Base-by-base conservation (phyloP, 805 yeast species). In the Cyberlindnera lachancei region DNA sequence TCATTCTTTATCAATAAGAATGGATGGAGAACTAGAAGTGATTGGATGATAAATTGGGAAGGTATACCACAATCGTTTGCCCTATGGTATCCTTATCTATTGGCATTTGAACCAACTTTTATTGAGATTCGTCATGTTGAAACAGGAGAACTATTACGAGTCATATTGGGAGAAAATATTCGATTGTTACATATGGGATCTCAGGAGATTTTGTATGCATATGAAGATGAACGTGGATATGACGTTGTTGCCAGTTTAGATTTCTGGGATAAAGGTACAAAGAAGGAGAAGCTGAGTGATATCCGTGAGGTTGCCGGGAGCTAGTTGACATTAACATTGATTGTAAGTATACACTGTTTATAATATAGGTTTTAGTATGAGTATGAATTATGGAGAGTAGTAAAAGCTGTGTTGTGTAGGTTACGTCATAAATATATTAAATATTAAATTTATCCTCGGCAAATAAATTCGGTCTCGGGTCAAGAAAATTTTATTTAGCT, bases 21-120 rank as follows among this genome's bases (percentile, higher is more conserved):
- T 55, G 98, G 98, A 16, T 92, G 98, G 98, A 72, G 96, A 46
- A 80, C 94, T 14, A 75, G 88, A 41, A 85, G 92, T 27, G 90
- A 85, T 31, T 88, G 95, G 88, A 81, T 88, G 43, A 80, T 92
- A 32, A 78, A 82, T 52, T 92, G 98, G 98, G 97, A 92, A 60
- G 96, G 97, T 23, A 73, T 78, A 31, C 97, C 98, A 6, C 92
- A 82, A 50, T 76, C 79, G 40, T 86, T 92, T 56, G 94, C 96
- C 13, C 67, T 92, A 28, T 86, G 94, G 72, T 90, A 88, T 60
- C 98, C 98, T 4, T 90, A 87, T 52, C 64, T 92, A 34, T 61
- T 92, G 31, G 92, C 96, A 5, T 92, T 92, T 60, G 97, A 90
- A 53, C 73, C 79, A 14, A 80, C 75, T 37, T 87, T 92, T 48